phyloP scores from a whole-genome alignment of 2,329 filamentous ascomycete species.

The Hortaea werneckii region DNA sequence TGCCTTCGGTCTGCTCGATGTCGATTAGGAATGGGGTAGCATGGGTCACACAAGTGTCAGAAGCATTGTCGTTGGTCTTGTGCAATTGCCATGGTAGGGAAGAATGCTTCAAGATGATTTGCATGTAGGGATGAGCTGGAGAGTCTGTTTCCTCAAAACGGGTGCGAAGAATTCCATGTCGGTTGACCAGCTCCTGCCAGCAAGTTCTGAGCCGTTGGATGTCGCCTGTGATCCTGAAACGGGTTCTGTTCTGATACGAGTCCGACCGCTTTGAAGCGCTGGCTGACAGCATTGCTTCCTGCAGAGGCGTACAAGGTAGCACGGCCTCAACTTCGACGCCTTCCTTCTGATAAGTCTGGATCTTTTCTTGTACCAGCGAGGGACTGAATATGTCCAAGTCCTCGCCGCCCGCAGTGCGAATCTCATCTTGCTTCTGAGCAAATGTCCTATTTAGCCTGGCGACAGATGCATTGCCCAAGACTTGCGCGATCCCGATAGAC shows the following conservation, averaged over 20 bases:
- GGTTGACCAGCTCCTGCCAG: constrained; percentile 52
- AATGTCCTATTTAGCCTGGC: constrained; percentile 44
- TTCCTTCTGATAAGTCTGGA: constrained; percentile 1
- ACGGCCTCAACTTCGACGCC: constrained; percentile 41
- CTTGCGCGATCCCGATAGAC: constrained; percentile 53
- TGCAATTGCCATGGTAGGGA: constrained; percentile 30
- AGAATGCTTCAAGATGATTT: constrained; percentile 53
- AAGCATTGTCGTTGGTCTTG: background rate
- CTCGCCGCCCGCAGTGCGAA: background rate
- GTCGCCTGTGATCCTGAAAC: constrained; percentile 50
- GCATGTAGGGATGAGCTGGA: constrained; percentile 53
- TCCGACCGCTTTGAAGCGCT: constrained; percentile 31
- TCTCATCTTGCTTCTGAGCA: background rate
- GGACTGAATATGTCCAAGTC: background rate
- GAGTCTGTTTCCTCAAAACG: constrained; percentile 60
- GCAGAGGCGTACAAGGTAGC: constrained; percentile 74
- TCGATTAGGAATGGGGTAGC: background rate
- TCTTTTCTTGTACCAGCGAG: constrained; percentile 5
- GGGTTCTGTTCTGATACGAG: constrained; percentile 63
- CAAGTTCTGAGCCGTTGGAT: constrained; percentile 42
- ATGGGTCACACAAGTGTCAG: background rate
- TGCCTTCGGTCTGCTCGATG: constrained; percentile 6
- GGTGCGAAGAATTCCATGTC: constrained; percentile 71
- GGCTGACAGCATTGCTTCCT: constrained; percentile 75
- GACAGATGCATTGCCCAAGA: constrained; percentile 61